Evolutionary conservation across 805 yeast genomes (phyloP).

Genomic region (Wickerhamiella occidentalis): DNA sequence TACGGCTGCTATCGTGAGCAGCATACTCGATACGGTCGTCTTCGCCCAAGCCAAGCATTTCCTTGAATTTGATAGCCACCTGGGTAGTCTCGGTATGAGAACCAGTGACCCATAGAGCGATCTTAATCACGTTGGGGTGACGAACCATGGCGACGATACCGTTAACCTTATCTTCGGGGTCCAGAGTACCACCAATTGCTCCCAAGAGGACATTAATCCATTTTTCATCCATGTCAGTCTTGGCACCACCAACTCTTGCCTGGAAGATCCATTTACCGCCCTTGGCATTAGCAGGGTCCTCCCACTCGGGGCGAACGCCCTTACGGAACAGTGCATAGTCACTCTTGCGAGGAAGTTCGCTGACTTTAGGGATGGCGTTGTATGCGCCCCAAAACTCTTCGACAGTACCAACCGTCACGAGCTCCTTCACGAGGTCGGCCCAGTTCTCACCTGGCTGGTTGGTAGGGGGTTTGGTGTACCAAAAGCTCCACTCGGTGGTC

Average conservation of each 20-base stretch:
- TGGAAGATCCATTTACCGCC: slow-evolving; percentile 94
- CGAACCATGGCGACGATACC: slow-evolving; percentile 89
- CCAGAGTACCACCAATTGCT: slow-evolving; percentile 91
- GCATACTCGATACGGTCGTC: slow-evolving; percentile 70
- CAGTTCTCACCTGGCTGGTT: slow-evolving; percentile 63
- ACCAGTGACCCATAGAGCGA: slow-evolving; percentile 87
- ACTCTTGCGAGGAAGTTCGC: slow-evolving; percentile 79
- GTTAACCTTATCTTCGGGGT: slow-evolving; percentile 72
- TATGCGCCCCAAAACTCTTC: slow-evolving; percentile 98
- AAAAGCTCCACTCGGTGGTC: slow-evolving; percentile 83
- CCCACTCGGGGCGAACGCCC: slow-evolving; percentile 97
- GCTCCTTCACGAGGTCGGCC: slow-evolving; percentile 86
- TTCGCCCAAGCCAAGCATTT: slow-evolving; percentile 62
- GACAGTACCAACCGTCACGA: slow-evolving; percentile 82
- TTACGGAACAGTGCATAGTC: slow-evolving; percentile 93
- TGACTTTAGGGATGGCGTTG: slow-evolving; percentile 85
- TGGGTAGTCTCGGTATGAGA: slow-evolving; percentile 43
- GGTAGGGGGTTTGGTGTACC: slow-evolving; percentile 92
- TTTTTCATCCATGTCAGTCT: slow-evolving; percentile 61
- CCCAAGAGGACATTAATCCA: slow-evolving; percentile 69
- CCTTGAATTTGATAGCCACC: slow-evolving; percentile 80
- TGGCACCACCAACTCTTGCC: slow-evolving; percentile 46
- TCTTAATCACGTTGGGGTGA: slow-evolving; percentile 56
- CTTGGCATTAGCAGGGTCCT: slow-evolving; percentile 69
- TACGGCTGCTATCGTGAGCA: slow-evolving; percentile 38